Conservation (phyloP, 2,329 filamentous ascomycete genomes). For the Chrysosporium keratinophilum region DNA sequence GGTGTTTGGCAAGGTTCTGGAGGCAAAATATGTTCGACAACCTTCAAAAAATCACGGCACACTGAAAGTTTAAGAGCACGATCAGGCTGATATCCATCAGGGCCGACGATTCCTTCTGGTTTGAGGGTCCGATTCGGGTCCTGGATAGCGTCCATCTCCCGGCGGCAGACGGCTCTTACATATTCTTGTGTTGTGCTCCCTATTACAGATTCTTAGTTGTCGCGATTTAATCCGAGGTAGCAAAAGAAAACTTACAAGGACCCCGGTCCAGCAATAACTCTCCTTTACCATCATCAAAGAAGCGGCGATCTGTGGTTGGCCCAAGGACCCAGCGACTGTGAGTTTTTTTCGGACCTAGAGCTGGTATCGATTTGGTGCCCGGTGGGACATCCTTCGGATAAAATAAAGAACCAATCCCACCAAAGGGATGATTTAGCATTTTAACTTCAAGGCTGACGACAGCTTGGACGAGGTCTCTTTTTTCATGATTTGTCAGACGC, state of each 20-base stretch:
- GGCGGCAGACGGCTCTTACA: neutral
- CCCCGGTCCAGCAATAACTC: neutral
- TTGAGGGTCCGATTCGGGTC: too few species aligned
- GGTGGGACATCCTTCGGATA: constrained; percentile 8
- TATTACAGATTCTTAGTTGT: neutral
- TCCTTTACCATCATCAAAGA: constrained; percentile 5
- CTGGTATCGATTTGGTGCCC: neutral
- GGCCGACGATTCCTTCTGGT: too few species aligned
- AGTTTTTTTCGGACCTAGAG: neutral
- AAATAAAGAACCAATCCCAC: constrained; percentile 9
- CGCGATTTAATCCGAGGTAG: too few species aligned
- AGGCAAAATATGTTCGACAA: too few species aligned
- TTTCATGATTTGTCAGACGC: neutral
- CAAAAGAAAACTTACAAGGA: constrained; percentile 1
- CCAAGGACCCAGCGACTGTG: constrained; percentile 6
- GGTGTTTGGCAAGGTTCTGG: too few species aligned
- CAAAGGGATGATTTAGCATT: constrained; percentile 5
- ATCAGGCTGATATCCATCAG: too few species aligned
- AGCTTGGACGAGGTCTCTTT: constrained; percentile 4
- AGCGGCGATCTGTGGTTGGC: constrained; percentile 2
- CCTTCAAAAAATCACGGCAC: too few species aligned
- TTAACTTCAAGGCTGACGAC: constrained; percentile 1
- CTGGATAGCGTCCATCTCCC: too few species aligned
- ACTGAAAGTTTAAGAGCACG: too few species aligned
- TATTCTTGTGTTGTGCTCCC: constrained; percentile 1